Evolutionary conservation across 176 grass and related monocot genomes (phyloP).

Genomic region (Leersia perrieri): DNA sequence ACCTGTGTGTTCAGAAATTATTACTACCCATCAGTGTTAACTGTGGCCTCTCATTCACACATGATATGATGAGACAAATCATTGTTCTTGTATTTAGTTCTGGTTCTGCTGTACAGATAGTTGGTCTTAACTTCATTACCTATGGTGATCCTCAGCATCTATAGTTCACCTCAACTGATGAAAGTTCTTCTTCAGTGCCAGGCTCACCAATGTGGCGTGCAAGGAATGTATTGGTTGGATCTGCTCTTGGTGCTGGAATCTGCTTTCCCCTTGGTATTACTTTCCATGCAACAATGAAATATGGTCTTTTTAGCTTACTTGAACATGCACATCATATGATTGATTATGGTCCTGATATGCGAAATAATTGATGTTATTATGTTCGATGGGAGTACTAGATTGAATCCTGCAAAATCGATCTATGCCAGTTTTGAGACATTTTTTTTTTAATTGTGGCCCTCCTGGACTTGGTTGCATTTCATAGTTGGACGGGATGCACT

Average conservation of each 20-base stretch:
- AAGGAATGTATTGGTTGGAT: slow-evolving; percentile 80
- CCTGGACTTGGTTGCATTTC: background rate
- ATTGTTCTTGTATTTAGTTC: slow-evolving; percentile 7
- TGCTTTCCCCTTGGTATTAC: slow-evolving; percentile 82
- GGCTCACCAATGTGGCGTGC: slow-evolving; percentile 80
- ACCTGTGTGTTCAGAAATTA: background rate
- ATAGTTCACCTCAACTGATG: slow-evolving; percentile 4
- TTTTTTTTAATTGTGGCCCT: background rate
- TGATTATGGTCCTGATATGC: background rate
- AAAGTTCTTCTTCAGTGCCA: slow-evolving; percentile 61
- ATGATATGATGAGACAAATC: background rate
- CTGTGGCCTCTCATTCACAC: background rate
- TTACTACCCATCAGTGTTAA: background rate
- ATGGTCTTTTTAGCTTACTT: background rate
- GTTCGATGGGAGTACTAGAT: background rate
- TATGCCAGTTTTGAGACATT: background rate
- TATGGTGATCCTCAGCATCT: background rate
- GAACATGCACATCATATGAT: background rate
- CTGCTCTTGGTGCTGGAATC: slow-evolving; percentile 81
- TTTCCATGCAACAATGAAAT: background rate
- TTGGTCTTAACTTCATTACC: background rate
- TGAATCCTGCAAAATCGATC: slow-evolving; percentile 6
- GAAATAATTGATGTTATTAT: background rate
- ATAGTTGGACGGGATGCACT: background rate
- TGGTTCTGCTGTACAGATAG: background rate